These are phyloP conservation scores for Podaxis sp. DNA, from an alignment of 768 basidiomycete genomes.

Conservation along the genomic window DNA sequence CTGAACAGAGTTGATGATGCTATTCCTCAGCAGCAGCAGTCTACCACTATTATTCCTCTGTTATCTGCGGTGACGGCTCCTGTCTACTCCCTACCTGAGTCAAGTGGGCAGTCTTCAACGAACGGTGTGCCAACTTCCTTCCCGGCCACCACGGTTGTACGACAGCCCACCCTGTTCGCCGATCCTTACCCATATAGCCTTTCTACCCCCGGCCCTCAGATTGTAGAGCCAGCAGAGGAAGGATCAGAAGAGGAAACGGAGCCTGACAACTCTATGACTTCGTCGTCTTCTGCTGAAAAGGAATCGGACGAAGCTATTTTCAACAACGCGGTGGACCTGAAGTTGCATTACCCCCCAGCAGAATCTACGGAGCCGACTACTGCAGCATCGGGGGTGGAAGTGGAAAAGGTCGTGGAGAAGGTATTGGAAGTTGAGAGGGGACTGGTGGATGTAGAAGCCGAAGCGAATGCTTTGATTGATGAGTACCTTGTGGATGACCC, in stretches of 20 bases:
- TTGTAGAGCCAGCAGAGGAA: constrained; percentile 17
- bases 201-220: constrained; percentile 37
- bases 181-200: constrained; percentile 51
- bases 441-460: constrained; percentile 5
- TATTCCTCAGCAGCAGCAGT: background rate
- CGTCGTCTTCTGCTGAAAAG: constrained; percentile 28
- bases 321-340: constrained; percentile 17
- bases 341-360: constrained; percentile 23
- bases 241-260: constrained; percentile 27
- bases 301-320: constrained; percentile 18
- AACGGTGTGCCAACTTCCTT: background rate
- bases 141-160: constrained; percentile 14
- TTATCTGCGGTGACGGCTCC: background rate
- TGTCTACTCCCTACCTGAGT: background rate
- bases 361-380: background rate
- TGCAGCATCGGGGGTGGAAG: background rate
- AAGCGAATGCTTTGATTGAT: constrained; percentile 1
- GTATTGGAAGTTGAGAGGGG: background rate
- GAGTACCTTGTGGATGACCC: constrained; percentile 12
- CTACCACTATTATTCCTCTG: background rate
- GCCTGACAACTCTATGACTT: constrained; percentile 30
- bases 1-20: background rate
- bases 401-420: background rate
- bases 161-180: constrained; percentile 29
- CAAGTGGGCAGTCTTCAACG: background rate